Percentiles rank a stretch among this genome's conserved stretches.
These are phyloP conservation scores for Trametes coccinea DNA, from an alignment of 768 basidiomycete genomes.

Conservation along the genomic window DNA sequence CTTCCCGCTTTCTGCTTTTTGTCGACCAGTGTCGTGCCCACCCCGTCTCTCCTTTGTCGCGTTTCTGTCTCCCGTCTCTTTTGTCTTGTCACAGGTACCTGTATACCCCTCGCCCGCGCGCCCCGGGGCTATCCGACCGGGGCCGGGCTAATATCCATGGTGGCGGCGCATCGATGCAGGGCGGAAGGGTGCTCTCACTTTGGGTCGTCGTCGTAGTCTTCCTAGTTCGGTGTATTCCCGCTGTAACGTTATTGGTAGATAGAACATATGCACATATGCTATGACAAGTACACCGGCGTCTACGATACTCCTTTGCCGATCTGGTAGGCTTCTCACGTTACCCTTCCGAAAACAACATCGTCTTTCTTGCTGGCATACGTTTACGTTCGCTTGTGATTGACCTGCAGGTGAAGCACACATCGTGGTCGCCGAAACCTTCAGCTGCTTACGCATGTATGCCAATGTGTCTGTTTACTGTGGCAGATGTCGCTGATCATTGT, in stretches of 20 bases:
- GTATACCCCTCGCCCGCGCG: slow-evolving; percentile 17
- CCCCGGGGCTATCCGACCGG: slow-evolving; percentile 6
- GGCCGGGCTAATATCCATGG: slow-evolving; percentile 13
- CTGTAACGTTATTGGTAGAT: slow-evolving; percentile 21
- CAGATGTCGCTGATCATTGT: neutral
- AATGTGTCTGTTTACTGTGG: no score
- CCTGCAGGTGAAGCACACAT: no score
- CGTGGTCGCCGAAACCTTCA: no score
- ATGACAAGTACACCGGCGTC: neutral
- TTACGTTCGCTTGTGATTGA: no score
- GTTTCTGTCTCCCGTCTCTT: neutral
- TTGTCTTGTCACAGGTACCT: slow-evolving; percentile 10
- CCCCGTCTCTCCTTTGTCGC: slow-evolving; percentile 6
- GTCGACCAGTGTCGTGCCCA: neutral
- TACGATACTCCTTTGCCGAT: neutral
- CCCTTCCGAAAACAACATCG: no score
- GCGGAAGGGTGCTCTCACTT: neutral
- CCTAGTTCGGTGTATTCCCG: slow-evolving; percentile 8
- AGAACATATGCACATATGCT: slow-evolving; percentile 22
- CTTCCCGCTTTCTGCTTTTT: slow-evolving; percentile 4
- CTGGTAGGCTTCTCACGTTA: no score
- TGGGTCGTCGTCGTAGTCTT: neutral
- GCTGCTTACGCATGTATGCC: no score
- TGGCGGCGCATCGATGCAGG: slow-evolving; percentile 2
- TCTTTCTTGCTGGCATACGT: no score